Evolutionary conservation across 331 rosid species (phyloP).

Genomic region (Quercus tomentella): DNA sequence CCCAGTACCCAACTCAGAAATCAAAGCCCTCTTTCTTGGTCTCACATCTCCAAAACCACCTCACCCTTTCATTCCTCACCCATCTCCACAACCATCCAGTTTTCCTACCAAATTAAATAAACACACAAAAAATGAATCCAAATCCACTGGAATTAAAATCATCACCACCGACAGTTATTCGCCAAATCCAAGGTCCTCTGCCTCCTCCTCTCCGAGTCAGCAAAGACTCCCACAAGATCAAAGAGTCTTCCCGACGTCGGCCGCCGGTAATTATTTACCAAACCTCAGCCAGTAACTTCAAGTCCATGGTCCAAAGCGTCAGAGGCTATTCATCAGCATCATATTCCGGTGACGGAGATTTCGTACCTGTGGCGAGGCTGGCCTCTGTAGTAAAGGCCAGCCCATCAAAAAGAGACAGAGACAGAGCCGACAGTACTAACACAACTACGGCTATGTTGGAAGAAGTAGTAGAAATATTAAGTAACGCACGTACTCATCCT

Average conservation of each 20-base stretch:
- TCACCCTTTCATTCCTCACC: no score
- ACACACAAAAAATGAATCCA: slow-evolving; percentile 16
- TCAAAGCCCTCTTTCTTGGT: no score
- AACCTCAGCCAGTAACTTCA: slow-evolving; percentile 54
- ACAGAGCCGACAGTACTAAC: not conserved
- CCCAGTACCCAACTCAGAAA: no score
- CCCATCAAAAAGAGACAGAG: slow-evolving; percentile 52
- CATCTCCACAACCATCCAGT: not conserved
- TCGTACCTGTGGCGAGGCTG: slow-evolving; percentile 70
- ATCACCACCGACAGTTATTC: slow-evolving; percentile 21
- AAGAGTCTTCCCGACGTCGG: slow-evolving; percentile 62
- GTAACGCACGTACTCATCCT: slow-evolving; percentile 31
- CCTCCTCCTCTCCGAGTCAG: slow-evolving; percentile 68
- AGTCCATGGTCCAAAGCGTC: slow-evolving; percentile 82
- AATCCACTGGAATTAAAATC: slow-evolving; percentile 25
- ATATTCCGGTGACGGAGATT: slow-evolving; percentile 39
- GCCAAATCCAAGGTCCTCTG: slow-evolving; percentile 39
- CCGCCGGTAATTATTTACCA: slow-evolving; percentile 70
- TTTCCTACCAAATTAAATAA: not conserved
- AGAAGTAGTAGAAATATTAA: slow-evolving; percentile 42
- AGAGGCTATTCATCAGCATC: slow-evolving; percentile 57
- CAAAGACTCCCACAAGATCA: slow-evolving; percentile 70
- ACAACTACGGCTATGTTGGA: slow-evolving; percentile 30
- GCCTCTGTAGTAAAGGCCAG: slow-evolving; percentile 82
- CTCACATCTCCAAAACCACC: no score